A percentile compares a stretch with the other conserved stretches of the same genome.
Evolutionary conservation across 257 asterid species (phyloP).

Genomic region (Solanum appendiculatum): DNA sequence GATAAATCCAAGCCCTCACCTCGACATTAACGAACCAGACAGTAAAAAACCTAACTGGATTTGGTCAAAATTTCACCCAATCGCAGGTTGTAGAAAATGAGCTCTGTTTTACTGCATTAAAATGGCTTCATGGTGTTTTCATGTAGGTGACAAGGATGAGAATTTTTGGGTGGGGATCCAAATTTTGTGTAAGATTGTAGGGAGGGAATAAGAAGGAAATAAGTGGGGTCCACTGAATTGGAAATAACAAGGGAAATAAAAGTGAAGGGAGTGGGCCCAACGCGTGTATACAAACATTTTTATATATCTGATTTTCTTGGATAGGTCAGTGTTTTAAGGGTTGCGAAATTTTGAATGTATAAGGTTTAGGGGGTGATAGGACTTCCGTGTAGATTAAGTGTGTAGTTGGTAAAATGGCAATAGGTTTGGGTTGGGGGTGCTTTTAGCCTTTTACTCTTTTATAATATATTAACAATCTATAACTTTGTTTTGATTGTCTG

Average conservation of each 20-base stretch:
- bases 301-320: background rate
- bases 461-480: background rate
- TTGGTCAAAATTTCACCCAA: background rate
- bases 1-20: background rate
- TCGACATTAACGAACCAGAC: background rate
- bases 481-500: background rate
- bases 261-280: background rate
- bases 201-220: background rate
- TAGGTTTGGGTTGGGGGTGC: background rate
- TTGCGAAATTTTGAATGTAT: background rate
- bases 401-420: background rate
- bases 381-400: background rate
- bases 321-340: background rate
- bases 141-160: background rate
- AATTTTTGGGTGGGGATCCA: background rate
- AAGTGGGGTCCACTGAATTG: background rate
- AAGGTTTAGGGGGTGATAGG: background rate
- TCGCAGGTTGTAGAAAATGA: background rate
- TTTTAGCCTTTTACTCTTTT: background rate
- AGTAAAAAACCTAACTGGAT: background rate
- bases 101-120: background rate
- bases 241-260: background rate
- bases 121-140: background rate
- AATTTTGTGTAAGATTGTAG: background rate
- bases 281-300: background rate